Conservation (phyloP, 192 early-diverging fungal species). For the Coemansia sp. region DNA sequence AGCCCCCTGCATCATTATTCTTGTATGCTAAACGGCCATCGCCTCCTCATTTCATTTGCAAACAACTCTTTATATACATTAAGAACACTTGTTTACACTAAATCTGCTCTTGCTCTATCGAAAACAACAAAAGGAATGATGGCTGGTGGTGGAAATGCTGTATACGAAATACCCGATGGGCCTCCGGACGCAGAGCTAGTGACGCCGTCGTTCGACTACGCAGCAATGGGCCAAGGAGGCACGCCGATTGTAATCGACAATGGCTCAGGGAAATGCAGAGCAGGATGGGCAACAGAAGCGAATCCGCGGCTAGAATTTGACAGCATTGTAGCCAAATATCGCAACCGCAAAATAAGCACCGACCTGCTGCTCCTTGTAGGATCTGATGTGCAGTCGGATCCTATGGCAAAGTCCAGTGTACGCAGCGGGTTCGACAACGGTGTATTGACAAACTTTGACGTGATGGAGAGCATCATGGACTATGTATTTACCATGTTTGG, state of each 20-base stretch:
- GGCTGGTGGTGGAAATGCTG: not conserved
- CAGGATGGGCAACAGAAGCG: constrained; percentile 76
- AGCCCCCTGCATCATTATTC: no score
- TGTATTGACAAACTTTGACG: constrained; percentile 48
- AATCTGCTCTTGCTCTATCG: no score
- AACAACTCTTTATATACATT: no score
- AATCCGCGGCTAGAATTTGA: constrained; percentile 62
- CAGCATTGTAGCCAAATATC: constrained; percentile 77
- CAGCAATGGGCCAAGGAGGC: constrained; percentile 40
- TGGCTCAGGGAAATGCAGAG: constrained; percentile 75
- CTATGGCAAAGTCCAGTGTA: constrained; percentile 50
- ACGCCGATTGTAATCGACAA: constrained; percentile 71
- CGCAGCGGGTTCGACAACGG: constrained; percentile 42
- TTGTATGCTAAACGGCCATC: no score
- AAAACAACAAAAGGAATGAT: not conserved
- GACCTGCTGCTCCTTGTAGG: constrained; percentile 40
- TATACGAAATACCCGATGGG: constrained; percentile 54
- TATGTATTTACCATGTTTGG: constrained; percentile 83
- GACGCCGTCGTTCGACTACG: constrained; percentile 58
- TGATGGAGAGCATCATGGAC: constrained; percentile 79
- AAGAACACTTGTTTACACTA: no score
- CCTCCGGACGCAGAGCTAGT: constrained; percentile 33
- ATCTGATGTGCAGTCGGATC: constrained; percentile 34
- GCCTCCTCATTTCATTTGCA: no score
- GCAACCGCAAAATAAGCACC: constrained; percentile 34